Conservation (phyloP, 2,329 filamentous ascomycete genomes). For the Tolypocladium cylindrosporum region DNA sequence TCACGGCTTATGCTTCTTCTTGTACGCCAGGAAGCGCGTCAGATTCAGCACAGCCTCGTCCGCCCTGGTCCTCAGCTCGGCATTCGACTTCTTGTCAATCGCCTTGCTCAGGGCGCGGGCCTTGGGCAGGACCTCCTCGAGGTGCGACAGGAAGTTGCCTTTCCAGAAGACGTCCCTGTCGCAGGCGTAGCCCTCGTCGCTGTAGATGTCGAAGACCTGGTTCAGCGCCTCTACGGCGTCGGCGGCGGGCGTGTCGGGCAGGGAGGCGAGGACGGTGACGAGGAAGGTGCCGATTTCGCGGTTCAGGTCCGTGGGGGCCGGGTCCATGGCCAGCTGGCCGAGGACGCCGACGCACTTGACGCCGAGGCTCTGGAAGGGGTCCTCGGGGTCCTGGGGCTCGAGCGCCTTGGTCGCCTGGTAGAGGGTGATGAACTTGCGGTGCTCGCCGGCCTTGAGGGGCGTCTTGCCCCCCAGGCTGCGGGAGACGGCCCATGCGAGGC, state of each 20-base stretch:
- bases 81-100: constrained; percentile 48
- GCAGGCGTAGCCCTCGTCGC: constrained; percentile 46
- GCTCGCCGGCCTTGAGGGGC: constrained; percentile 41
- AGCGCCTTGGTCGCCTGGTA: constrained; percentile 45
- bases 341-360: constrained; percentile 60
- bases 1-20: constrained; percentile 43
- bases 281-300: constrained; percentile 55
- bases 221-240: constrained; percentile 55
- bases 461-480: constrained; percentile 41
- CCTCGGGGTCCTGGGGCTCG: constrained; percentile 22
- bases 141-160: constrained; percentile 46
- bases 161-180: constrained; percentile 57
- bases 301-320: constrained; percentile 43
- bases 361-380: constrained; percentile 52
- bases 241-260: constrained; percentile 43
- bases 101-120: constrained; percentile 46
- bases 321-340: constrained; percentile 49
- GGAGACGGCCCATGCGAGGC: constrained; percentile 56
- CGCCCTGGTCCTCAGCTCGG: constrained; percentile 46
- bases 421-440: constrained; percentile 53
- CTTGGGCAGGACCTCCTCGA: constrained; percentile 45
- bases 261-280: constrained; percentile 39
- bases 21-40: constrained; percentile 52
- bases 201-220: constrained; percentile 59
- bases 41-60: constrained; percentile 55